Conservation (phyloP, 2,329 filamentous ascomycete species). For the Alternaria viburni region DNA sequence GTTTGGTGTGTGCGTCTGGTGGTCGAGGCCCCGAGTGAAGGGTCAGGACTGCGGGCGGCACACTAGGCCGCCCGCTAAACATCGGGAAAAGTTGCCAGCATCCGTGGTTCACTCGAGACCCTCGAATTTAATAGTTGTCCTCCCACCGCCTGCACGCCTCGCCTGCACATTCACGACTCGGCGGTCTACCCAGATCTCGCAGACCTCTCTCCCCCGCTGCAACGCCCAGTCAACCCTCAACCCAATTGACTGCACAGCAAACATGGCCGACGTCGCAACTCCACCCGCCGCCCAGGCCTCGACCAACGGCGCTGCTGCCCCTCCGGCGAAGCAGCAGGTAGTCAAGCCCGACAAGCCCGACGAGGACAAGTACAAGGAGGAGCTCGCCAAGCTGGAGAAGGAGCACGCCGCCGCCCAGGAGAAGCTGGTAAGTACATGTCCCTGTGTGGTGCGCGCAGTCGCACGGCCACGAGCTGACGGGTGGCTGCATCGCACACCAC, state of each 20-base stretch:
- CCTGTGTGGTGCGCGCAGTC: background rate
- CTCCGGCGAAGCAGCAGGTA: conserved; percentile 46
- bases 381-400: conserved; percentile 82
- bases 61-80: conserved; percentile 16
- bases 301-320: conserved; percentile 33
- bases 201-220: conserved; percentile 14
- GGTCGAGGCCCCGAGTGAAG: conserved; percentile 2
- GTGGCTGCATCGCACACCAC: conserved; percentile 18
- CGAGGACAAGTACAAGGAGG: conserved; percentile 81
- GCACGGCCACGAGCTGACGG: conserved; percentile 11
- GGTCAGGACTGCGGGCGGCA: conserved; percentile 13
- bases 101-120: conserved; percentile 22
- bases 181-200: conserved; percentile 7
- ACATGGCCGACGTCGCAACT: conserved; percentile 49
- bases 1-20: conserved; percentile 15
- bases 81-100: conserved; percentile 32
- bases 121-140: conserved; percentile 36
- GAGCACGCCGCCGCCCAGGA: conserved; percentile 80
- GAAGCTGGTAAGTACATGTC: conserved; percentile 61
- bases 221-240: conserved; percentile 19
- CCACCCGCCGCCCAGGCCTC: conserved; percentile 45
- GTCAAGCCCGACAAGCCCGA: conserved; percentile 84
- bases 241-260: conserved; percentile 26
- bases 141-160: conserved; percentile 10
- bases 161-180: conserved; percentile 5